Percentiles rank a stretch among this genome's conserved stretches.
Evolutionary conservation across 495 filamentous ascomycete genomes (phyloP).

Genomic region (Podospora fimiseda): DNA sequence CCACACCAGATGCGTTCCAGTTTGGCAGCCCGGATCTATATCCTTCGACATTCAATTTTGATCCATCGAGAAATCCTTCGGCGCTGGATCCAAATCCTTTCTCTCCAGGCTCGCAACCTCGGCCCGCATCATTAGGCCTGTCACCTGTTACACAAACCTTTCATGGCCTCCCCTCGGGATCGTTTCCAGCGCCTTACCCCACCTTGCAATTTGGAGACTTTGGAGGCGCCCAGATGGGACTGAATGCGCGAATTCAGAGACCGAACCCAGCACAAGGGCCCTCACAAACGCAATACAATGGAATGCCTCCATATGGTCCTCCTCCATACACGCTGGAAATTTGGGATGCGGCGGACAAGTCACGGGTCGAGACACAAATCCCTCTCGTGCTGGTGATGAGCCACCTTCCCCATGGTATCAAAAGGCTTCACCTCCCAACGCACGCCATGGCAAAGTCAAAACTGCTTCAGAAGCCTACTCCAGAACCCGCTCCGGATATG

Average conservation of each 20-base stretch:
- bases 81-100: constrained; percentile 36
- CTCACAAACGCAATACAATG: neutral
- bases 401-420: constrained; percentile 64
- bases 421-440: constrained; percentile 74
- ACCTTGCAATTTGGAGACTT: neutral
- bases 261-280: neutral
- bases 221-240: neutral
- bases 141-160: constrained; percentile 18
- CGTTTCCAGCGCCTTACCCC: neutral
- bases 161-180: constrained; percentile 33
- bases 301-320: constrained; percentile 2
- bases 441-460: constrained; percentile 91
- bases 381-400: constrained; percentile 68
- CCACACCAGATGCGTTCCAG: neutral
- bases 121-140: constrained; percentile 47
- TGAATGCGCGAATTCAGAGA: neutral
- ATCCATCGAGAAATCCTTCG: neutral
- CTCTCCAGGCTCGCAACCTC: constrained; percentile 31
- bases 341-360: constrained; percentile 48
- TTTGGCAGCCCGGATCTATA: no score
- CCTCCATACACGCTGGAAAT: constrained; percentile 10
- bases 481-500: constrained; percentile 57
- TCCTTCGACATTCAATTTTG: constrained; percentile 29
- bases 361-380: constrained; percentile 92
- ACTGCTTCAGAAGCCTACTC: constrained; percentile 61